These are phyloP conservation scores for Xylaria digitata DNA, from an alignment of 2,329 filamentous ascomycete species.

Conservation along the genomic window DNA sequence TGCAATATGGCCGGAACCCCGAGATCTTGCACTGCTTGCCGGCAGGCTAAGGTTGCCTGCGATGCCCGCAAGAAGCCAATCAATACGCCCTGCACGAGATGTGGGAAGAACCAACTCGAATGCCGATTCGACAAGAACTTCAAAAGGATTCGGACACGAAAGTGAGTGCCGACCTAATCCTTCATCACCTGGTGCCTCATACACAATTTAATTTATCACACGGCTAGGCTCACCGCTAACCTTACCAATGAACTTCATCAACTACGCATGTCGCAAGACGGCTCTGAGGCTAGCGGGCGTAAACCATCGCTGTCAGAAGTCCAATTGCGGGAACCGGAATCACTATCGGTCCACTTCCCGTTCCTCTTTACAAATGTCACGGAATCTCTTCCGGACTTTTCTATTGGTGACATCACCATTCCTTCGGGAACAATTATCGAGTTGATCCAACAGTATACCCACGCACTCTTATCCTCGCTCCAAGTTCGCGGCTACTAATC, in stretches of 20 bases:
- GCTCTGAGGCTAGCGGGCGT: background rate
- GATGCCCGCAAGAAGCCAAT: constrained; percentile 33
- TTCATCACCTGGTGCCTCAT: background rate
- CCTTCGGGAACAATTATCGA: constrained; percentile 25
- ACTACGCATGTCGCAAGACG: constrained; percentile 25
- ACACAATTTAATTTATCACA: constrained; percentile 11
- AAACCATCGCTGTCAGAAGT: background rate
- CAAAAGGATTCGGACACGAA: constrained; percentile 35
- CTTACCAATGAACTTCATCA: constrained; percentile 35
- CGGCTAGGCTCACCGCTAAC: constrained; percentile 28
- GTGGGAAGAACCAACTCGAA: constrained; percentile 24
- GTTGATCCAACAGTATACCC: constrained; percentile 32
- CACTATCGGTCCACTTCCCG: constrained; percentile 4
- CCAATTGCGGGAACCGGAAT: constrained; percentile 14
- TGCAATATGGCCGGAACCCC: constrained; percentile 33
- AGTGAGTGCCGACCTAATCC: constrained; percentile 17
- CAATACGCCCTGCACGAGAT: constrained; percentile 28
- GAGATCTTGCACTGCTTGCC: constrained; percentile 32
- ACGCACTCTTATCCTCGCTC: background rate
- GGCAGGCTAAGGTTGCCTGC: constrained; percentile 35
- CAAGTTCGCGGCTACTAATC: constrained; percentile 22
- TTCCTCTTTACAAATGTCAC: constrained; percentile 25
- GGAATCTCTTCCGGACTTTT: constrained; percentile 23
- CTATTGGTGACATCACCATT: constrained; percentile 17
- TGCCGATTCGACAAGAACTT: constrained; percentile 37